These are phyloP conservation scores for Metarhizium humberi DNA, from an alignment of 2,329 filamentous ascomycete genomes.

Conservation along the genomic window DNA sequence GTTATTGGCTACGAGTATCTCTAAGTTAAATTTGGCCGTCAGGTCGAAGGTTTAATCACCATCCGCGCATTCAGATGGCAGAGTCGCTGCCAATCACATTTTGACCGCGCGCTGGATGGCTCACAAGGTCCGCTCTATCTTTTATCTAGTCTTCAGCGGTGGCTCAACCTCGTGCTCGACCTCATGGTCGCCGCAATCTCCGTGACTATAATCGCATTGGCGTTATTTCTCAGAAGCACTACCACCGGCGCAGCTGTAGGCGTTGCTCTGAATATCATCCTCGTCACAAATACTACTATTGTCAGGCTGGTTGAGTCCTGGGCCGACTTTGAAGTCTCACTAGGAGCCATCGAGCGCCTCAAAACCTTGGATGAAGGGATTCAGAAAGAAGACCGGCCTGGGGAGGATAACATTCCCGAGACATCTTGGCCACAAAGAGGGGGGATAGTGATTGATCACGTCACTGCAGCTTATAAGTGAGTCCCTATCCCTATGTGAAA, in stretches of 20 bases:
- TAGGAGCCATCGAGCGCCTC: constrained; percentile 5
- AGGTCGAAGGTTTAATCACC: constrained; percentile 4
- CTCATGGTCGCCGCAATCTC: constrained; percentile 4
- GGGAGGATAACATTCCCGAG: neutral
- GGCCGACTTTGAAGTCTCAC: constrained; percentile 5
- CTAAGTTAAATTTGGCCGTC: no score
- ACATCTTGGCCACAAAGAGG: constrained; percentile 17
- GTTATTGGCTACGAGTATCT: no score
- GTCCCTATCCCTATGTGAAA: neutral
- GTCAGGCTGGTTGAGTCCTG: neutral
- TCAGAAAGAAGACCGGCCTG: neutral
- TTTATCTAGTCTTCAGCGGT: constrained; percentile 14
- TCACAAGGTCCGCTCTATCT: constrained; percentile 8
- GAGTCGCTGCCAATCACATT: neutral
- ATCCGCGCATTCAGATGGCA: constrained; percentile 9
- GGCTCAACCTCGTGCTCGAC: constrained; percentile 7
- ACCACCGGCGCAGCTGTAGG: neutral
- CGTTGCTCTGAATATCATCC: neutral
- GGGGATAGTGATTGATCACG: constrained; percentile 12
- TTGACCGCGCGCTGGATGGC: constrained; percentile 2
- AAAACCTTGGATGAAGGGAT: constrained; percentile 11
- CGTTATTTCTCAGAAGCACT: neutral
- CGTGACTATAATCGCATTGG: constrained; percentile 3
- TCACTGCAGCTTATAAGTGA: constrained; percentile 18
- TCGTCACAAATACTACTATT: neutral